Conservation (phyloP, 2,329 filamentous ascomycete genomes). For the Stemphylium beticola region DNA sequence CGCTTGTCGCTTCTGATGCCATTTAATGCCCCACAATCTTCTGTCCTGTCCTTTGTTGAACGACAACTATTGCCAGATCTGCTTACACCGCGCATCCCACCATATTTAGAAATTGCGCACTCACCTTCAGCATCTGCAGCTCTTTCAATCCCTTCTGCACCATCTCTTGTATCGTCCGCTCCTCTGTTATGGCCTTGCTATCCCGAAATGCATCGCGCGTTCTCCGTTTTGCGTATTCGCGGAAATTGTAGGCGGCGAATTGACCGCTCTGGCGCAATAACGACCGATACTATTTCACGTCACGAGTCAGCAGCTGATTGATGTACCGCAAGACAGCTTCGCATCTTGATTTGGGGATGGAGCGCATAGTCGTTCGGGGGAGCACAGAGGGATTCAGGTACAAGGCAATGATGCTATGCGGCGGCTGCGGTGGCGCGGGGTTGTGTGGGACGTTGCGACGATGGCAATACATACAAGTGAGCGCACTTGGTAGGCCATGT, state of each 20-base stretch:
- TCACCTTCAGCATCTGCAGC: constrained; percentile 87
- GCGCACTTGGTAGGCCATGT: constrained; percentile 49
- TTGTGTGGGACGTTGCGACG: neutral
- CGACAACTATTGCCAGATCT: neutral
- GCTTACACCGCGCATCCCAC: neutral
- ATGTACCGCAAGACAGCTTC: neutral
- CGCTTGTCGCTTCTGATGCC: neutral
- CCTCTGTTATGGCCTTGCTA: constrained; percentile 74
- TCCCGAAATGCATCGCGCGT: constrained; percentile 91
- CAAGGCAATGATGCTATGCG: neutral
- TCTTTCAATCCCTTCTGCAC: constrained; percentile 88
- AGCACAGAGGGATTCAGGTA: neutral
- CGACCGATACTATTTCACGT: constrained; percentile 76
- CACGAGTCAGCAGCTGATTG: neutral
- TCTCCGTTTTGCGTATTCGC: constrained; percentile 91
- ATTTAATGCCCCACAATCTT: constrained; percentile 19
- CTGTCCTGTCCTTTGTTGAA: neutral
- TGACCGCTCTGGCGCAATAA: constrained; percentile 84
- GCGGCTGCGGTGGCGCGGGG: constrained; percentile 1
- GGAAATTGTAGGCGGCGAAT: constrained; percentile 96
- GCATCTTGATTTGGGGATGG: neutral
- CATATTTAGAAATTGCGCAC: neutral
- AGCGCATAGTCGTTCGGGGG: neutral
- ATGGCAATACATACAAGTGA: constrained; percentile 44
- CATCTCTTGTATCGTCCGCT: constrained; percentile 80